Evolutionary conservation across 2,329 filamentous ascomycete genomes (phyloP).

Genomic region (Penicillium sp.): DNA sequence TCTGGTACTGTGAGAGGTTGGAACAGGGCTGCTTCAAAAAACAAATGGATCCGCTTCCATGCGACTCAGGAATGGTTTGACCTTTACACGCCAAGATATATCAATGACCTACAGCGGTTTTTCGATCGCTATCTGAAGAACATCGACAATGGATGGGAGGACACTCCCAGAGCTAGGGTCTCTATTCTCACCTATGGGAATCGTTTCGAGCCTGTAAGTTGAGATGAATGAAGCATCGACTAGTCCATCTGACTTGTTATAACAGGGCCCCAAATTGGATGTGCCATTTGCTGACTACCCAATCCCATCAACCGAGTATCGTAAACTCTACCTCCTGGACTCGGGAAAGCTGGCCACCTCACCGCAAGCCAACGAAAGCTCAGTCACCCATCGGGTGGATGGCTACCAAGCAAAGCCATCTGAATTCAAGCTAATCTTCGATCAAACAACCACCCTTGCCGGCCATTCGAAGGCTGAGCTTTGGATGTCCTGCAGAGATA

Average conservation of each 20-base stretch:
- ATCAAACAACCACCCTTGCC: not conserved
- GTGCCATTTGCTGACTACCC: not conserved
- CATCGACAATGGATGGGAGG: slow-evolving; percentile 3
- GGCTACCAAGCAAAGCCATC: not conserved
- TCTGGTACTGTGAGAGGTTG: too few relatives aligned
- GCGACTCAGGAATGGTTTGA: slow-evolving; percentile 8
- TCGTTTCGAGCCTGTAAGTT: too few relatives aligned
- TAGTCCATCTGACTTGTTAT: too few relatives aligned
- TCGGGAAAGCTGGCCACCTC: too few relatives aligned
- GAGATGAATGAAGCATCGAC: too few relatives aligned
- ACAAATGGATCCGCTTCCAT: not conserved
- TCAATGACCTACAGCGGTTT: slow-evolving; percentile 4
- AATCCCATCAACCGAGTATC: not conserved
- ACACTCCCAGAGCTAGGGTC: not conserved
- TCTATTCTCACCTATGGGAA: not conserved
- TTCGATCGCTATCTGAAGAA: slow-evolving; percentile 5
- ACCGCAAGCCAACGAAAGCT: not conserved
- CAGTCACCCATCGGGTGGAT: not conserved
- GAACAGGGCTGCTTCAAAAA: too few relatives aligned
- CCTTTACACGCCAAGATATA: not conserved
- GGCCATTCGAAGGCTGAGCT: slow-evolving; percentile 5
- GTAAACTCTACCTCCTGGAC: not conserved
- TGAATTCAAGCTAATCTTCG: slow-evolving; percentile 2
- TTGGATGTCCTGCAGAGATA: slow-evolving; percentile 1
- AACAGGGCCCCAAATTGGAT: not conserved